Evolutionary conservation across 352 stramenopile species (phyloP), one percentile per base, ranked within the genome.

Genomic region (Pseudoperonospora humuli): DNA sequence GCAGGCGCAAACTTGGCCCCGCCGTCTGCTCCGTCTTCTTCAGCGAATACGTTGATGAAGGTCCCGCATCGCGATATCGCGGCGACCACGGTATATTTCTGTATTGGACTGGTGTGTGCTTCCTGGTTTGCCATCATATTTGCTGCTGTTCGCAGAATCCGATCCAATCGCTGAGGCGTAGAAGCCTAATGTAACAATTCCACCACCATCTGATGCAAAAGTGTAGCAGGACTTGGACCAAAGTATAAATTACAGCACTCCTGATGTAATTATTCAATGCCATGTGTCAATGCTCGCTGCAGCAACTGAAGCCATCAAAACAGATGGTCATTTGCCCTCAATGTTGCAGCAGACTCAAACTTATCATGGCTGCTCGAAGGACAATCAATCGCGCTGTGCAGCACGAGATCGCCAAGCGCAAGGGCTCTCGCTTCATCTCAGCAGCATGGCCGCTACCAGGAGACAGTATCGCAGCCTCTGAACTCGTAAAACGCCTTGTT

Each of bases 381-480:
- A 83, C 69, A 23, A 71, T 91, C 45, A 53, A 57, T 20, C 44
- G 50, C 28, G 61, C 64, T 11, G 53, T 88, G 39, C 69, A 87
- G 62, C 56, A 84, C 39, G 75, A 91, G 61, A 80, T 79, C 47
- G 70, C 62, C 17, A 91, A 91, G 68, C 75, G 74, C 55, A 91
- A 87, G 57, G 72, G 74, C 44, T 90, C 78, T 28, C 75, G 78
- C 45, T 90, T 90, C 62, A 86, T 88, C 51, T 63, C 72, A 5
- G 73, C 70, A 3, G 71, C 61, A 21, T 84, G 64, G 64, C 78
- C 78, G 18, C 47, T 88, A 0, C 27, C 32, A 13, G 55, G 24
- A 20, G 32, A 32, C 15, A 52, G 33, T n/a, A 42, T 68, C 21
- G 35, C 24, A 34, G 64, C 57, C 19, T 66, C 71, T 1, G 28